A percentile compares a stretch with the other conserved stretches of the same genome.
Evolutionary conservation across 176 grass and related monocot species (phyloP).

Genomic region (Urochloa ruziziensis): DNA sequence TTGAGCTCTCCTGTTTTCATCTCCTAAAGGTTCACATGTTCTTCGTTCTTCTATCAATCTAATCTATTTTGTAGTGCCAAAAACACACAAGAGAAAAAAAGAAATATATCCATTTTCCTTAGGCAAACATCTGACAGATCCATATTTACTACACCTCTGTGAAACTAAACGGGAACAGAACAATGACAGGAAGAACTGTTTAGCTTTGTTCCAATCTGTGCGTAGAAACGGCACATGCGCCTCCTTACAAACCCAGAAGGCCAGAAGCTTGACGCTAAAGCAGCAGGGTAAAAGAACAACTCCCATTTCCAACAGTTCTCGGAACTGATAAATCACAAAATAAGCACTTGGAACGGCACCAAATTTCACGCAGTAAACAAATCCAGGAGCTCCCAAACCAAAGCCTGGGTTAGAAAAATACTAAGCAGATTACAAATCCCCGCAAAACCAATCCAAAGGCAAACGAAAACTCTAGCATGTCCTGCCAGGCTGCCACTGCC

Average conservation of each 20-base stretch:
- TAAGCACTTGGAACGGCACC: background rate
- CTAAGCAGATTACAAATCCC: conserved; percentile 14
- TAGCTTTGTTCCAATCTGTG: background rate
- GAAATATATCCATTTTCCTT: background rate
- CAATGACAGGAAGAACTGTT: background rate
- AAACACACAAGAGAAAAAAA: background rate
- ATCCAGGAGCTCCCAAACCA: background rate
- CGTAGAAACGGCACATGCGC: background rate
- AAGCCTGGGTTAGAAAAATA: background rate
- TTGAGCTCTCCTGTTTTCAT: background rate
- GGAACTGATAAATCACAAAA: background rate
- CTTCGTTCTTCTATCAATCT: background rate
- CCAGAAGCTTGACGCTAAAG: background rate
- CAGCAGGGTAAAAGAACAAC: background rate
- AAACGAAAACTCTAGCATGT: background rate
- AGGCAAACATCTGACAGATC: background rate
- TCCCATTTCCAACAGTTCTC: background rate
- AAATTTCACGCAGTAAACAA: background rate
- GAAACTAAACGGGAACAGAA: background rate
- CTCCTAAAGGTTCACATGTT: background rate
- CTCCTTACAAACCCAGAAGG: background rate
- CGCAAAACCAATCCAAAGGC: background rate
- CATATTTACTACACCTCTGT: background rate
- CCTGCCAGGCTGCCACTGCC: background rate
- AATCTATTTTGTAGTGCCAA: background rate